A percentile compares a stretch with the other conserved stretches of the same genome.
These are phyloP conservation scores for Ascobolus immersus DNA, from an alignment of 495 filamentous ascomycete species.

Conservation along the genomic window DNA sequence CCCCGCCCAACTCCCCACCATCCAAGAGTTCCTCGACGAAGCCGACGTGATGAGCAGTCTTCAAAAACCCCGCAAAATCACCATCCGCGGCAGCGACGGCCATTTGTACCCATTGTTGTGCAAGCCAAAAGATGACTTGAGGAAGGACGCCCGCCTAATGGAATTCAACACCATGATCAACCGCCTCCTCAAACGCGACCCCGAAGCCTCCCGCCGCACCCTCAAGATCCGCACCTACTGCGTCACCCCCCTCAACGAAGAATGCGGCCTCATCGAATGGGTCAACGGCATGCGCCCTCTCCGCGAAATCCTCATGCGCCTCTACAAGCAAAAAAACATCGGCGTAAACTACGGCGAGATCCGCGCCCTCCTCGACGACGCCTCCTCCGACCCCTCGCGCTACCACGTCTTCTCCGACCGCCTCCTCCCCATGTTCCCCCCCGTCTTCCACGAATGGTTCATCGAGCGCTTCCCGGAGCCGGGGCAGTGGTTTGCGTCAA, in stretches of 20 bases:
- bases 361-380: constrained; percentile 29
- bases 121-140: constrained; percentile 93
- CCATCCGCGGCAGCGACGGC: constrained; percentile 67
- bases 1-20: constrained; percentile 29
- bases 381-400: constrained; percentile 25
- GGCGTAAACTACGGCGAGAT: constrained; percentile 20
- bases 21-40: constrained; percentile 47
- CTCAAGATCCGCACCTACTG: constrained; percentile 84
- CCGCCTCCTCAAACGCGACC: constrained; percentile 65
- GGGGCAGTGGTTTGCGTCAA: constrained; percentile 67
- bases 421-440: constrained; percentile 41
- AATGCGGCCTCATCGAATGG: constrained; percentile 96
- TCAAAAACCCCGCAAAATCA: constrained; percentile 76
- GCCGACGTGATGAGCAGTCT: constrained; percentile 76
- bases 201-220: constrained; percentile 60
- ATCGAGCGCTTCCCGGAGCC: constrained; percentile 82
- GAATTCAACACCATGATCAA: constrained; percentile 98
- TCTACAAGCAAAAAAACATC: constrained; percentile 48
- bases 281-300: constrained; percentile 87
- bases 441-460: constrained; percentile 84
- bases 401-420: constrained; percentile 38
- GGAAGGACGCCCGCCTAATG: constrained; percentile 93
- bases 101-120: constrained; percentile 68
- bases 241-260: constrained; percentile 88
- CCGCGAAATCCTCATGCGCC: constrained; percentile 62